Evolutionary conservation across 257 asterid genomes (phyloP).

Genomic region (Cynanchum wilfordii): DNA sequence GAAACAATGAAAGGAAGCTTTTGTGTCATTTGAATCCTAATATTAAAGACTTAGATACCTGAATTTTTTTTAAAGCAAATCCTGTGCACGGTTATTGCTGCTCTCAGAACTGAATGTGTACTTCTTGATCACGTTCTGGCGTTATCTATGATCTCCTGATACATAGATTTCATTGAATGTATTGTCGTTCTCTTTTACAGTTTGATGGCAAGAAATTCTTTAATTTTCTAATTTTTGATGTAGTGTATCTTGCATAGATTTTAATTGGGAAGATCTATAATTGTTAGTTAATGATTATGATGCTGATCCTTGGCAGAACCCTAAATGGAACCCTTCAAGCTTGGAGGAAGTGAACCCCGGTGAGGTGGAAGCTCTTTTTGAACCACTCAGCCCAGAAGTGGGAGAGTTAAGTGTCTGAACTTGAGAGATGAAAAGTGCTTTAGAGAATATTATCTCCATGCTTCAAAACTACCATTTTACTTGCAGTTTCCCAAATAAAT

Average conservation of each 20-base stretch:
- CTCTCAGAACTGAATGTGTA: too few species aligned
- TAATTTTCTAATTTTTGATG: not conserved
- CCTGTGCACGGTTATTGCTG: not conserved
- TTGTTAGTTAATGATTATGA: not conserved
- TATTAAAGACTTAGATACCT: too few species aligned
- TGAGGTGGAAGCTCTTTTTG: constrained; percentile 72
- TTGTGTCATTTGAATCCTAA: not conserved
- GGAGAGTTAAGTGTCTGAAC: constrained; percentile 49
- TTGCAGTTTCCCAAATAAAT: not conserved
- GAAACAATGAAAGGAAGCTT: not conserved
- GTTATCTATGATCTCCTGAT: not conserved
- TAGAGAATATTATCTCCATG: constrained; percentile 11
- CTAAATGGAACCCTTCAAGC: constrained; percentile 81
- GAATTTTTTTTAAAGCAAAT: not conserved
- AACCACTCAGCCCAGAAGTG: constrained; percentile 50
- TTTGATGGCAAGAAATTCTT: not conserved
- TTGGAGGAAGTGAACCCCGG: constrained; percentile 55
- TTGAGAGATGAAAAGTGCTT: constrained; percentile 7
- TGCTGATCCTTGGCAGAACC: constrained; percentile 48
- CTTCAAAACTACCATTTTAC: not conserved
- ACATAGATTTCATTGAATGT: not conserved
- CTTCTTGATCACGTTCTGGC: not conserved
- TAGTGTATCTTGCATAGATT: not conserved
- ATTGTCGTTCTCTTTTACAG: not conserved
- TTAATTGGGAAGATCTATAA: not conserved